Conservation (phyloP, 768 basidiomycete genomes). For the Xerocomus spinulosus region DNA sequence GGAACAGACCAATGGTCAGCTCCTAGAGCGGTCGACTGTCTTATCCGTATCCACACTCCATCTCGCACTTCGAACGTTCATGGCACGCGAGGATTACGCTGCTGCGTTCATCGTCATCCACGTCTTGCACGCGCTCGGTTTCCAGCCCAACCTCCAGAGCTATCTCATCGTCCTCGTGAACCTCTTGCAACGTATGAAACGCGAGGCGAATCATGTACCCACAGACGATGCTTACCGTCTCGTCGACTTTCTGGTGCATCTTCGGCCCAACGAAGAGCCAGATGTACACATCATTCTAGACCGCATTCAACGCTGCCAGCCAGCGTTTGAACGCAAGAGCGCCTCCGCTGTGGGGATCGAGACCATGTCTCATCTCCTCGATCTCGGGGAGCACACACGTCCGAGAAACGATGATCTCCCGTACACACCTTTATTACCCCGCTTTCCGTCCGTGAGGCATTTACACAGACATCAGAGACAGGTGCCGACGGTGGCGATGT, state of each 20-base stretch:
- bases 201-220: constrained; percentile 9
- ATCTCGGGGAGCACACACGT: constrained; percentile 8
- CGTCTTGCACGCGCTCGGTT: constrained; percentile 25
- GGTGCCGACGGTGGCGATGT: constrained; percentile 14
- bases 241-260: constrained; percentile 21
- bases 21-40: constrained; percentile 22
- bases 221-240: constrained; percentile 13
- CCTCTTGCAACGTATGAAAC: constrained; percentile 33
- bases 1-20: constrained; percentile 13
- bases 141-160: constrained; percentile 33
- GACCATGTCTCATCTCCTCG: constrained; percentile 20
- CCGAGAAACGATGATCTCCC: constrained; percentile 5
- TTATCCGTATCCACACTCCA: constrained; percentile 36
- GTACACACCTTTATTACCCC: background rate
- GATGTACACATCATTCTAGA: constrained; percentile 8
- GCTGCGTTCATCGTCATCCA: constrained; percentile 41
- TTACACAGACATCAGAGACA: background rate
- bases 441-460: background rate
- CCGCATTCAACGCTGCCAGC: constrained; percentile 11
- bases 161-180: constrained; percentile 40
- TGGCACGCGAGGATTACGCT: constrained; percentile 43
- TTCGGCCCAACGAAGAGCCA: constrained; percentile 20
- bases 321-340: background rate
- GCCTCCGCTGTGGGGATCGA: constrained; percentile 13
- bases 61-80: constrained; percentile 41